These are phyloP conservation scores for Nicotiana obtusifolia DNA, from an alignment of 257 asterid genomes.

Conservation along the genomic window DNA sequence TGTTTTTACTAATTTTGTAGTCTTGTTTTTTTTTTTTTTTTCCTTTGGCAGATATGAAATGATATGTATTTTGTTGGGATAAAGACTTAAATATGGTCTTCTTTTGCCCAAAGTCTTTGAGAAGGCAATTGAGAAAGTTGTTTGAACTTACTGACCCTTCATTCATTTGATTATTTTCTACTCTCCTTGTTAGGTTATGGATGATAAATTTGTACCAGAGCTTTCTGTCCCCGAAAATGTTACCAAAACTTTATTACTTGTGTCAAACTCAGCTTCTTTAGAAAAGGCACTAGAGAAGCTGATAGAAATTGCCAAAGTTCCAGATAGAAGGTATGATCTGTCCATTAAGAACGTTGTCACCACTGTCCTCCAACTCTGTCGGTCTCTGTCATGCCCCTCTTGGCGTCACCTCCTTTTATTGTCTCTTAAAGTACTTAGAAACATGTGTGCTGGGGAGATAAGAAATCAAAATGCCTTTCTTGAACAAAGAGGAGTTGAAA, in stretches of 20 bases:
- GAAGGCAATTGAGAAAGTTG: not conserved
- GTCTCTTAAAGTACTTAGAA: constrained; percentile 64
- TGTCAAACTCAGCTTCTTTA: constrained; percentile 33
- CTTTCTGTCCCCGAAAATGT: constrained; percentile 26
- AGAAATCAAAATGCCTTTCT: constrained; percentile 62
- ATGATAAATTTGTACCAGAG: constrained; percentile 7
- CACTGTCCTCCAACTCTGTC: constrained; percentile 48
- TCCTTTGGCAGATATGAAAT: too few relatives aligned
- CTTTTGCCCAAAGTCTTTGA: not conserved
- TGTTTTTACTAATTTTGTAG: too few relatives aligned
- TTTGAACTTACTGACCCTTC: not conserved
- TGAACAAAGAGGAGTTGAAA: constrained; percentile 47
- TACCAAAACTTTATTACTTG: constrained; percentile 30
- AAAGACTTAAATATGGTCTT: too few relatives aligned
- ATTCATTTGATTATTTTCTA: not conserved
- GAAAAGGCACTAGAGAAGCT: constrained; percentile 48
- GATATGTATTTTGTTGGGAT: too few relatives aligned
- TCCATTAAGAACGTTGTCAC: constrained; percentile 37
- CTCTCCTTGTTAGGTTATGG: constrained; percentile 27
- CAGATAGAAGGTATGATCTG: constrained; percentile 51
- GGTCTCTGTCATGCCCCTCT: constrained; percentile 30
- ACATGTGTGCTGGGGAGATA: constrained; percentile 80
- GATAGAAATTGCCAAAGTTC: constrained; percentile 48
- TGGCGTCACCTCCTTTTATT: constrained; percentile 35
- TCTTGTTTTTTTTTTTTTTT: too few relatives aligned